Evolutionary conservation across 495 filamentous ascomycete genomes (phyloP).

Genomic region (Barbatosphaeria neglecta): DNA sequence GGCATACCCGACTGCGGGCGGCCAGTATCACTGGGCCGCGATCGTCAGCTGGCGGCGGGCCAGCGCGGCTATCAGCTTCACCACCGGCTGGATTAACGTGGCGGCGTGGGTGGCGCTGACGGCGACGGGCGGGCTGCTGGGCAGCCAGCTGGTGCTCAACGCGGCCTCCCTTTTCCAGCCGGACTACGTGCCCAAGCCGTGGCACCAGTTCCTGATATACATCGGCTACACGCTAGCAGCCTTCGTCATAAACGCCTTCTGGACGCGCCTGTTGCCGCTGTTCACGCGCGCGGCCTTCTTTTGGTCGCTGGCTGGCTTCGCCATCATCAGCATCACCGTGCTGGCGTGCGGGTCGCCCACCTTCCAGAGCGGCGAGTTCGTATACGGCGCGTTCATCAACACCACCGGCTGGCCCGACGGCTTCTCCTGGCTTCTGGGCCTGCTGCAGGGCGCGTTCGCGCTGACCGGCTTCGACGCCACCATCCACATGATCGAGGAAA

Average conservation of each 20-base stretch:
- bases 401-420: slow-evolving; percentile 45
- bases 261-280: slow-evolving; percentile 48
- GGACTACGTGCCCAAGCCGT: slow-evolving; percentile 41
- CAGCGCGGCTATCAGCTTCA: slow-evolving; percentile 54
- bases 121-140: slow-evolving; percentile 17
- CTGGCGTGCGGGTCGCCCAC: slow-evolving; percentile 50
- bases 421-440: slow-evolving; percentile 38
- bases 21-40: slow-evolving; percentile 70
- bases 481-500: slow-evolving; percentile 51
- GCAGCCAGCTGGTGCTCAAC: slow-evolving; percentile 18
- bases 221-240: slow-evolving; percentile 51
- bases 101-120: slow-evolving; percentile 53
- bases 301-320: slow-evolving; percentile 57
- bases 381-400: slow-evolving; percentile 31
- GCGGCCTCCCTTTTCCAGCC: slow-evolving; percentile 13
- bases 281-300: slow-evolving; percentile 53
- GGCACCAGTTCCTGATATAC: slow-evolving; percentile 71
- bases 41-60: slow-evolving; percentile 47
- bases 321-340: slow-evolving; percentile 56
- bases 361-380: slow-evolving; percentile 49
- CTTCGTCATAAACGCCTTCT: slow-evolving; percentile 56
- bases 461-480: slow-evolving; percentile 44
- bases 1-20: slow-evolving; percentile 57
- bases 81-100: slow-evolving; percentile 67
- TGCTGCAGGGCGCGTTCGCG: slow-evolving; percentile 43